A percentile compares a stretch with the other conserved stretches of the same genome.
phyloP scores from a whole-genome alignment of 805 yeast species.

The Wickerhamiella australiensis region DNA sequence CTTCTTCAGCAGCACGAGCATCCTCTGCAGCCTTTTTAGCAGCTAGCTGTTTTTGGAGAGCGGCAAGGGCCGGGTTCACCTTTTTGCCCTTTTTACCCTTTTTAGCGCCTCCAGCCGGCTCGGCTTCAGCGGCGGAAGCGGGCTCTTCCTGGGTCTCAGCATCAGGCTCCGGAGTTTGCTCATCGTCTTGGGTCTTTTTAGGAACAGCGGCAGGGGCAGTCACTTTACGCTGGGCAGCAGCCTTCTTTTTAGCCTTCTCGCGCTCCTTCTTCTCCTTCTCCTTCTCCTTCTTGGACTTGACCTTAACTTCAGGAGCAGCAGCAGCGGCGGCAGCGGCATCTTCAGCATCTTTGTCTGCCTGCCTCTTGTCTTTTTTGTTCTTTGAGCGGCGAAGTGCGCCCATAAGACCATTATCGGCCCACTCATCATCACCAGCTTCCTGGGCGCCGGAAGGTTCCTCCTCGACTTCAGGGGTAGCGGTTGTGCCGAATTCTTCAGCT shows the following conservation, averaged over 20 bases:
- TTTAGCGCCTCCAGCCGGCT: slow-evolving; percentile 27
- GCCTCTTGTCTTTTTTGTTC: slow-evolving; percentile 60
- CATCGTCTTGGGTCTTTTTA: slow-evolving; percentile 38
- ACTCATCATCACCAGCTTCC: slow-evolving; percentile 22
- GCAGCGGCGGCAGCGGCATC: slow-evolving; percentile 22
- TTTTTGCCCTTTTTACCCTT: slow-evolving; percentile 56
- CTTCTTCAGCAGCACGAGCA: slow-evolving; percentile 59
- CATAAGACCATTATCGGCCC: slow-evolving; percentile 54
- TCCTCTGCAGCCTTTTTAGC: slow-evolving; percentile 79
- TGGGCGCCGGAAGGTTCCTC: slow-evolving; percentile 14
- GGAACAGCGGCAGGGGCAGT: slow-evolving; percentile 49
- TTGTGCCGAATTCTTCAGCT: slow-evolving; percentile 42
- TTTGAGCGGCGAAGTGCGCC: slow-evolving; percentile 70
- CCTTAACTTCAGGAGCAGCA: slow-evolving; percentile 47
- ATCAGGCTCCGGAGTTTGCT: slow-evolving; percentile 33
- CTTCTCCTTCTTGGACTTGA: slow-evolving; percentile 88
- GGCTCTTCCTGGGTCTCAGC: slow-evolving; percentile 26
- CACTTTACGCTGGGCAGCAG: slow-evolving; percentile 76
- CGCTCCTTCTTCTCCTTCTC: slow-evolving; percentile 72
- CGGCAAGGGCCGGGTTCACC: slow-evolving; percentile 83
- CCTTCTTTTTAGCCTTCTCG: slow-evolving; percentile 76
- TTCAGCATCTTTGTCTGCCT: slow-evolving; percentile 36
- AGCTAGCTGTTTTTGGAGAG: slow-evolving; percentile 79
- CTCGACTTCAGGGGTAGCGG: slow-evolving; percentile 21
- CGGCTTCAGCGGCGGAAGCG: slow-evolving; percentile 26